Percentiles rank a stretch among this genome's conserved stretches.
Conservation (phyloP, 148 eudicot genomes). For the Oxyria digyna region DNA sequence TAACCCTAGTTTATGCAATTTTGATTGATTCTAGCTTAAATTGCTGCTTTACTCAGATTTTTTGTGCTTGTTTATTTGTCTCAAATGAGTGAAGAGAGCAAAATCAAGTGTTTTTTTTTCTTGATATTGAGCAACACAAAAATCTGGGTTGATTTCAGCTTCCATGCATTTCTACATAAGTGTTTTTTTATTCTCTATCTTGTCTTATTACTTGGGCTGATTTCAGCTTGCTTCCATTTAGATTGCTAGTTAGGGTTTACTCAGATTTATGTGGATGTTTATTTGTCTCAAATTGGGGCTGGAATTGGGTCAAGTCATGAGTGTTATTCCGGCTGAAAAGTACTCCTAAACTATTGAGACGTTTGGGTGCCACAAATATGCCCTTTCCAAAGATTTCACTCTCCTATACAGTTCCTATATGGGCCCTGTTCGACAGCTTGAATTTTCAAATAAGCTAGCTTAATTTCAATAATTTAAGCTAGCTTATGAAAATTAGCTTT, state of each 20-base stretch:
- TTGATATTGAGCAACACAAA: background rate
- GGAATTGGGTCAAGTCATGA: background rate
- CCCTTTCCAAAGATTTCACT: no score
- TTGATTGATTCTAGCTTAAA: background rate
- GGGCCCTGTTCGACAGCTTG: no score
- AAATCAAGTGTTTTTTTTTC: no score
- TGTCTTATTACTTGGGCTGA: background rate
- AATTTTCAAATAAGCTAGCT: no score
- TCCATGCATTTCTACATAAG: conserved; percentile 3
- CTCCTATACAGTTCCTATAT: no score
- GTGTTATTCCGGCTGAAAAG: no score
- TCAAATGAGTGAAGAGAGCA: background rate
- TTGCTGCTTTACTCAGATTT: background rate
- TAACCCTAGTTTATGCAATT: background rate
- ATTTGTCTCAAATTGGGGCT: background rate
- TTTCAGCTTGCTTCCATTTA: background rate
- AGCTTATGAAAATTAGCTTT: no score
- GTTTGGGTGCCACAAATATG: no score
- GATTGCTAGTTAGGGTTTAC: no score
- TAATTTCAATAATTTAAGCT: no score
- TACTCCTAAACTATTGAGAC: no score
- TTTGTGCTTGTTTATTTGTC: background rate
- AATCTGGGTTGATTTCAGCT: background rate
- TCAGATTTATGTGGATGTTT: background rate
- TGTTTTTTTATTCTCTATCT: no score